Base-by-base conservation (phyloP, 1,284 basidiomycete species). In the Hortiboletus rubellus region DNA sequence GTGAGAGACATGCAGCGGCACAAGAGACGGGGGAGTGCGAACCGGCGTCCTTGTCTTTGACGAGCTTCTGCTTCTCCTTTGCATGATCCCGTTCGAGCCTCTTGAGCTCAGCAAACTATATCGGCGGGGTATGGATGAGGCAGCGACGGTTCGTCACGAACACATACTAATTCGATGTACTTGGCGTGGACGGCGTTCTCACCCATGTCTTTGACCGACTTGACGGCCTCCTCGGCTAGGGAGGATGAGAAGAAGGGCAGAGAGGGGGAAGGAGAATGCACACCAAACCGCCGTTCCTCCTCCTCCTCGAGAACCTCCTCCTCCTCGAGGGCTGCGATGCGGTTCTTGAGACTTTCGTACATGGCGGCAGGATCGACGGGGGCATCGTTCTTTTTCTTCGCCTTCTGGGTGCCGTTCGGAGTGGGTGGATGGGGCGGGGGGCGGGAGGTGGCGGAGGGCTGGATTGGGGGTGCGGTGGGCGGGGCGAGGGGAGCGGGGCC, bases 11-110 rank as follows among this genome's bases (percentile, higher is more conserved):
- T 48, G 49, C 53, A 24, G 45, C 12, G 31, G 31, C 42, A 60
- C 31, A 46, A 42, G 60, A n/a, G 52, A 50, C 18, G 41, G 56
- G 30, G 46, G 27, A 27, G 38, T 46, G 74, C 80, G 58, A 63
- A 91, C 89, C 89, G 62, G 89, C 84, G 74, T 92, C 90, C 76
- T 92, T 92, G 79, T 92, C 90, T 75, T 92, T 92, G 51, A 83
- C 79, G 41, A 92, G 76, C 69, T 92, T 92, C 77, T 92, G 90
- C 73, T 89, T 91, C 77, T 92, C 90, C 75, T 90, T 92, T 52
- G 90, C 86, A 67, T 92, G 88, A 68, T 92, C 91, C 60, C 91
- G 81, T 72, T 93, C 91, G 66, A 89, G 70, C 51, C 89, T 82
- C 70, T 91, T 91, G 68, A 91, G 76, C 71, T 92, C 91, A 66